phyloP scores from a whole-genome alignment of 2,329 filamentous ascomycete species.

The Fusarium agapanthi region DNA sequence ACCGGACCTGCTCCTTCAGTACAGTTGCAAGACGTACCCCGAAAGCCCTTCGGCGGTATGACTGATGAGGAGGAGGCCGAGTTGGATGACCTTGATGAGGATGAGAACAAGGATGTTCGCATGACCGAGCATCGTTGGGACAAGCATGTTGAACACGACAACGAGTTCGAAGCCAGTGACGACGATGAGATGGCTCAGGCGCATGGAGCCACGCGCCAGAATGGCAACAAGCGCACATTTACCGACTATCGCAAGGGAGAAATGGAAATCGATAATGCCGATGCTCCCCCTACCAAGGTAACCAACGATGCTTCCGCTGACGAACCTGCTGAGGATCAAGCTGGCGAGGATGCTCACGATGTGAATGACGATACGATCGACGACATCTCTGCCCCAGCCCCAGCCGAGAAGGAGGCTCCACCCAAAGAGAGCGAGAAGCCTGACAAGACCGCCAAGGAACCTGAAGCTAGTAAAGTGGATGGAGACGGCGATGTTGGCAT shows the following conservation, averaged over 20 bases:
- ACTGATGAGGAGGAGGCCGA: slow-evolving; percentile 74
- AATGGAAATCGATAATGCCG: slow-evolving; percentile 50
- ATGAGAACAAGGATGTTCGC: slow-evolving; percentile 84
- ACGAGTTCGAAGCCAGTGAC: slow-evolving; percentile 87
- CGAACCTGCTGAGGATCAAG: slow-evolving; percentile 42
- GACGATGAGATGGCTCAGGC: slow-evolving; percentile 81
- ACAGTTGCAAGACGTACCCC: slow-evolving; percentile 82
- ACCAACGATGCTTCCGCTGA: slow-evolving; percentile 44
- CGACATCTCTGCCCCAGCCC: slow-evolving; percentile 49
- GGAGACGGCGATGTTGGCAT: slow-evolving; percentile 63
- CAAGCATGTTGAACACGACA: slow-evolving; percentile 76
- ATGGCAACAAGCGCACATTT: slow-evolving; percentile 60
- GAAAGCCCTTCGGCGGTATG: slow-evolving; percentile 68
- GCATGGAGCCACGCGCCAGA: slow-evolving; percentile 72
- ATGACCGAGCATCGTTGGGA: slow-evolving; percentile 86
- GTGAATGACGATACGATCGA: slow-evolving; percentile 55
- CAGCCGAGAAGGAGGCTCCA: slow-evolving; percentile 38
- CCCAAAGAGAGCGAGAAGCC: slow-evolving; percentile 36
- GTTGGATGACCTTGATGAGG: slow-evolving; percentile 77
- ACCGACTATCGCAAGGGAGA: slow-evolving; percentile 59
- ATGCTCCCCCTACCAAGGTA: slow-evolving; percentile 50
- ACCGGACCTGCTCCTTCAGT: slow-evolving; percentile 88
- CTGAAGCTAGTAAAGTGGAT: slow-evolving; percentile 49
- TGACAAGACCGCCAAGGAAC: slow-evolving; percentile 21
- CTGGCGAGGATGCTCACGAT: slow-evolving; percentile 47